phyloP scores from a whole-genome alignment of 345 rosid genomes.

The Citrus maxima region DNA sequence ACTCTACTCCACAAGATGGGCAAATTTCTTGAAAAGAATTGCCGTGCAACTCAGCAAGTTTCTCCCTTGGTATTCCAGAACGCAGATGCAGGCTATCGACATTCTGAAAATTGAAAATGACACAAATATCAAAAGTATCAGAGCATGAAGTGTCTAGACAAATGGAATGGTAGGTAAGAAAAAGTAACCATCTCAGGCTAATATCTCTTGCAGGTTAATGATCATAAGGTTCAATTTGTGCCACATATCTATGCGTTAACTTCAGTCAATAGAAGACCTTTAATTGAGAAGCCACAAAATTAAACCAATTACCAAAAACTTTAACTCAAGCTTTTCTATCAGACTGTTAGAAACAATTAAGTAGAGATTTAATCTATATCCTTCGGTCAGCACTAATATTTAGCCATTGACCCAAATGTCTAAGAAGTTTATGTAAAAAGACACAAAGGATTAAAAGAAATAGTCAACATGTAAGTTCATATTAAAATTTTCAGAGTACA shows the following conservation, averaged over 20 bases:
- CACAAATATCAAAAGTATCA: neutral
- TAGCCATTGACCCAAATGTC: too few species aligned
- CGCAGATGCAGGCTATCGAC: constrained; percentile 97
- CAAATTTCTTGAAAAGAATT: constrained; percentile 91
- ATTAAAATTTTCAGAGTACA: too few species aligned
- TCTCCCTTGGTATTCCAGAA: constrained; percentile 97
- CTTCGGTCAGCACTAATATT: too few species aligned
- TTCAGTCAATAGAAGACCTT: too few species aligned
- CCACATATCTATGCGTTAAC: neutral
- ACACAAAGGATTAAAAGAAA: too few species aligned
- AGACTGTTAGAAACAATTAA: too few species aligned
- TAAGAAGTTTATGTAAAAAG: too few species aligned
- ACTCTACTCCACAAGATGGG: constrained; percentile 81
- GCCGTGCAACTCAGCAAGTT: constrained; percentile 92
- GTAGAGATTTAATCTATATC: too few species aligned
- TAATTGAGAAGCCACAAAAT: too few species aligned
- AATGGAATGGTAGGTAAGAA: neutral
- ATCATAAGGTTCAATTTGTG: neutral
- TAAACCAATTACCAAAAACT: too few species aligned
- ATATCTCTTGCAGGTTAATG: neutral
- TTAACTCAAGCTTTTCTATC: too few species aligned
- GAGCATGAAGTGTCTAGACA: constrained; percentile 4
- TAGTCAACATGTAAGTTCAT: too few species aligned
- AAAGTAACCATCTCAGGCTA: neutral
- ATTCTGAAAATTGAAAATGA: constrained; percentile 43